Base-by-base conservation (phyloP, 148 eudicot genomes). In the Vaccinium darrowii region DNA sequence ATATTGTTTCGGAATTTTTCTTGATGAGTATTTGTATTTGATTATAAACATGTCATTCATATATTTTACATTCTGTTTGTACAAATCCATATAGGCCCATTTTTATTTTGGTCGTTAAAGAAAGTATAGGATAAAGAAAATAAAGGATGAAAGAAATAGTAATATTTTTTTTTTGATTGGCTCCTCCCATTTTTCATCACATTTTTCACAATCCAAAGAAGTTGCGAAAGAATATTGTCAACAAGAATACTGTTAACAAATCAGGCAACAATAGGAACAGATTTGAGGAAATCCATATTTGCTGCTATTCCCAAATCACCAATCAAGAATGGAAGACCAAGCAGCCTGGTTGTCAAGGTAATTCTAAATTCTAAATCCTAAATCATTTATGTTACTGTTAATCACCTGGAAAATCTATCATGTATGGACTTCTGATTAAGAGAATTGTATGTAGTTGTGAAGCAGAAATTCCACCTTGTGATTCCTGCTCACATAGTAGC, bases 261-360 rank as follows among this genome's bases (percentile, higher is more conserved):
- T 72, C 76, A 91, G 89, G 90, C 85, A 15, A 76, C 56, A 25
- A 76, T 73, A 63, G 91, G 87, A 78, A 86, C 84, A 7, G 90
- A 88, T 78, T 18, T 91, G 83, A 88, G 90, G 47, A 91, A 87
- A 85, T 78, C 91, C 36, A 81, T 89, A 27, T 85, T 88, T 85
- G 79, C 49, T 62, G 53, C 87, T 2, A 19, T 56, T 56, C 76
- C 79, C 15, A 90, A 86, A 50, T 81, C 89, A 21, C 71, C 83
- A 78, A 76, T 63, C 14, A 86, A 91, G 81, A 81, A 83, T 76
- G 91, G 87, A 63, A 88, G 92, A 73, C 90, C 92, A 72, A 89
- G 84, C 83, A 91, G 90, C 82, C 85, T 91, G 92, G 75, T 91
- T 53, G 4, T 91, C 79, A 88, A 91, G 92, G 92, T 89, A 87